Evolutionary conservation across 495 filamentous ascomycete species (phyloP).

Genomic region (Penicillium pulvis): DNA sequence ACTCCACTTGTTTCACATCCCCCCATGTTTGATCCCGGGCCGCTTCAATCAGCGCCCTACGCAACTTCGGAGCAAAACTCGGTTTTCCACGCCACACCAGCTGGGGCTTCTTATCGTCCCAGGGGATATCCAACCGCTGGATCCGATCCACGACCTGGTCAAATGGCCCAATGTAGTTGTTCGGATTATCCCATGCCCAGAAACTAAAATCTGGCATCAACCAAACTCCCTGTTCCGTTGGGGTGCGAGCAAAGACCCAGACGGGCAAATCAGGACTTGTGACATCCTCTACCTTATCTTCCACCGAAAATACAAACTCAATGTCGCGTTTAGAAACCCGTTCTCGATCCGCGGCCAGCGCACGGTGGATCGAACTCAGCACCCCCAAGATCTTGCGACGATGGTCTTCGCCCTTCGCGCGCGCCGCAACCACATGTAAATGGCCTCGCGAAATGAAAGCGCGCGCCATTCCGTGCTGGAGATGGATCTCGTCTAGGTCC

Average conservation of each 20-base stretch:
- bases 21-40: conserved; percentile 54
- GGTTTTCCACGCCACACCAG: conserved; percentile 70
- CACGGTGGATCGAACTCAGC: conserved; percentile 49
- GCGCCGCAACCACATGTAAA: conserved; percentile 40
- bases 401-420: conserved; percentile 41
- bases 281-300: conserved; percentile 52
- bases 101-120: conserved; percentile 55
- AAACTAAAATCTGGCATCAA: conserved; percentile 79
- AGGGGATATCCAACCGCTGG: conserved; percentile 34
- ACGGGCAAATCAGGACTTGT: conserved; percentile 48
- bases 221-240: conserved; percentile 54
- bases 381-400: conserved; percentile 48
- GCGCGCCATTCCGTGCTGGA: conserved; percentile 39
- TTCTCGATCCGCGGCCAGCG: conserved; percentile 43
- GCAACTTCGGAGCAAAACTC: conserved; percentile 46
- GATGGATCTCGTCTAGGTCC: conserved; percentile 33
- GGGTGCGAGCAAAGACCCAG: conserved; percentile 53
- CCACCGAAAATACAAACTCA: conserved; percentile 59
- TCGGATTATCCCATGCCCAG: conserved; percentile 69
- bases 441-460: conserved; percentile 37
- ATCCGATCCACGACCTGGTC: conserved; percentile 56
- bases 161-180: conserved; percentile 60
- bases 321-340: conserved; percentile 58
- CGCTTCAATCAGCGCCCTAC: conserved; percentile 51
- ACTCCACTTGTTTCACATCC: conserved; percentile 55